Base-by-base conservation (phyloP, 176 grass and related monocot species). In the Oryza punctata region DNA sequence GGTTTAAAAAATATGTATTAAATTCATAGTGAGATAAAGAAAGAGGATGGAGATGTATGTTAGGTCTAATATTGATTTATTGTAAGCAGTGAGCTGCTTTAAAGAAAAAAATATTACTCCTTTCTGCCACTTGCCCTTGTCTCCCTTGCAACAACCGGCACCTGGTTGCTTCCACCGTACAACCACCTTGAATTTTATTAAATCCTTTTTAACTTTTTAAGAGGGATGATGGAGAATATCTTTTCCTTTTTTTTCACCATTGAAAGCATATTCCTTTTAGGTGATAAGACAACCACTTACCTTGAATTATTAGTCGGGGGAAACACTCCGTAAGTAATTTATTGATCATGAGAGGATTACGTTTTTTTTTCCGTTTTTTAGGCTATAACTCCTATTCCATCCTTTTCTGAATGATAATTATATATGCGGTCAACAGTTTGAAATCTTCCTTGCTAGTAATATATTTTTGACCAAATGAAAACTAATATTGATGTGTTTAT, bases 111-210 rank as follows among this genome's bases (percentile, higher is more conserved):
- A n/a, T n/a, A n/a, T n/a, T n/a, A n/a, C n/a, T n/a, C n/a, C n/a
- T n/a, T n/a, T n/a, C n/a, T 6, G 9, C 59, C 59, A 86, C 69
- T 80, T 67, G 77, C 60, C 41, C 12, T 41, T 73, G 84, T 67
- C 60, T n/a, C 49, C 54, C 16, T 49, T 65, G 1, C 54, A 73
- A 73, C 69, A 75, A 80, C 77, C 69, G 23, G 67, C 69, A 80
- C 76, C 57, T 73, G 23, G 35, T 29, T 57, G 72, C 23, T 49
- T 79, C 50, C 15, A 54, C 50, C 7, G 18, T 54, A 54, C 50
- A 54, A 7, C 50, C 16, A 54, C 14, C 50, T 19, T 21, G 16
- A 16, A 54, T 54, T 54, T 54, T 54, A 18, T 21, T 54, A 38
- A 38, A 9, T 38, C 37, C 8, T 9, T 38, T 8, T 52, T 52